These are phyloP conservation scores for Calonectria multiphialidica DNA, from an alignment of 2,329 filamentous ascomycete genomes.

Conservation along the genomic window DNA sequence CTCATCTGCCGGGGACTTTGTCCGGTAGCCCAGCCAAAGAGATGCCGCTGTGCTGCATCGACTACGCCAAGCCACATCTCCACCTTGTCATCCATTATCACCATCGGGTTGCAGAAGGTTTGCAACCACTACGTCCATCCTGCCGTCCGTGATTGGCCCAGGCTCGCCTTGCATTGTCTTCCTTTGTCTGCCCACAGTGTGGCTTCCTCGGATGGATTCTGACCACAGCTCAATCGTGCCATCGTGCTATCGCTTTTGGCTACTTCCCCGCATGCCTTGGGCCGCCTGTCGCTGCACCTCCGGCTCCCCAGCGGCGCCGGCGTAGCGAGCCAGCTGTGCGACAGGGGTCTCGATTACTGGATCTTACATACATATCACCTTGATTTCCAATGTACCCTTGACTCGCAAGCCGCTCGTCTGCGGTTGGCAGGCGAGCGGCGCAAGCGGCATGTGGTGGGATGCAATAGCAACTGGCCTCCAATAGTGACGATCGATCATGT, in stretches of 20 bases:
- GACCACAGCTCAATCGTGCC: slow-evolving; percentile 33
- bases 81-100: slow-evolving; percentile 31
- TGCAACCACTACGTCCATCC: slow-evolving; percentile 27
- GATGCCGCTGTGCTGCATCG: slow-evolving; percentile 17
- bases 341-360: slow-evolving; percentile 34
- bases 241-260: slow-evolving; percentile 7
- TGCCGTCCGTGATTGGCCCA: slow-evolving; percentile 31
- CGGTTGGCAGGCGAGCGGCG: slow-evolving; percentile 14
- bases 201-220: slow-evolving; percentile 10
- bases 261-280: slow-evolving; percentile 26
- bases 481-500: slow-evolving; percentile 34
- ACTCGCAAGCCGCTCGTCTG: slow-evolving; percentile 25
- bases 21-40: slow-evolving; percentile 1
- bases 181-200: slow-evolving; percentile 26
- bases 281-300: slow-evolving; percentile 8
- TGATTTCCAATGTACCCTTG: slow-evolving; percentile 28
- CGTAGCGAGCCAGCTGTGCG: slow-evolving; percentile 21
- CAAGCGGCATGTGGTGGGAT: slow-evolving; percentile 5
- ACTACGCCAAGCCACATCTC: slow-evolving; percentile 31
- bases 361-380: slow-evolving; percentile 13
- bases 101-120: slow-evolving; percentile 30
- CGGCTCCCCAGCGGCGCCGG: slow-evolving; percentile 1
- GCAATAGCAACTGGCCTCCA: slow-evolving; percentile 11
- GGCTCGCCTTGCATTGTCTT: slow-evolving; percentile 22
- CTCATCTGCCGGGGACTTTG: slow-evolving; percentile 3